Conservation (phyloP, 768 basidiomycete genomes). For the Panaeolus papilionaceus region DNA sequence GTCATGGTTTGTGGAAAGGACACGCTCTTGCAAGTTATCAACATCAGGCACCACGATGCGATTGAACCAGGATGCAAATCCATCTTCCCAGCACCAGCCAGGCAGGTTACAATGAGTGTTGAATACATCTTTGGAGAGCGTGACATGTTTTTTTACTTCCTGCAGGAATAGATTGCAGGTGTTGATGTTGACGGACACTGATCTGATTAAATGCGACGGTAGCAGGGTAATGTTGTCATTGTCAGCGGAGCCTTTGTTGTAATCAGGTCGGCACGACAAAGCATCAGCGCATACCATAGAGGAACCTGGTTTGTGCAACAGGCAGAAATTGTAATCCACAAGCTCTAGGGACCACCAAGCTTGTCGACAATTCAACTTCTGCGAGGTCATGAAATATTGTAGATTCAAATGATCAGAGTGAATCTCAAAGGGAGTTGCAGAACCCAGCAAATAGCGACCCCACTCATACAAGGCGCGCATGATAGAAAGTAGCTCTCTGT, state of each 20-base stretch:
- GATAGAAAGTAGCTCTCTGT: no score
- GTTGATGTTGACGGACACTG: background rate
- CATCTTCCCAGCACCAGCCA: background rate
- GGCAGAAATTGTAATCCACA: conserved; percentile 38
- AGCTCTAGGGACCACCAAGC: conserved; percentile 34
- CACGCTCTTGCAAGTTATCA: background rate
- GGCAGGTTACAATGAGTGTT: background rate
- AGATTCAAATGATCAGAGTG: no score
- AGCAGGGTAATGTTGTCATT: conserved; percentile 21
- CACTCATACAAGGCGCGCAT: no score
- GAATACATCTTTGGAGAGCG: background rate
- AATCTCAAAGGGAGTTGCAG: no score
- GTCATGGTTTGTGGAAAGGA: background rate
- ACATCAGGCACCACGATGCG: conserved; percentile 14
- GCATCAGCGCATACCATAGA: conserved; percentile 32
- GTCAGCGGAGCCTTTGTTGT: conserved; percentile 25
- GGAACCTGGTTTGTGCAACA: conserved; percentile 37
- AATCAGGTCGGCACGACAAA: conserved; percentile 31
- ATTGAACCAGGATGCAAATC: background rate
- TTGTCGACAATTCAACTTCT: no score
- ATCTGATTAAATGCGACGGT: background rate
- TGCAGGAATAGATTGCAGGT: conserved; percentile 6
- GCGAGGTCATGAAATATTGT: no score
- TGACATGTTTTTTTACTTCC: background rate
- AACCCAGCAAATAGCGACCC: no score